phyloP scores from a whole-genome alignment of 768 basidiomycete species.

The Rhizopogon roseolus region DNA sequence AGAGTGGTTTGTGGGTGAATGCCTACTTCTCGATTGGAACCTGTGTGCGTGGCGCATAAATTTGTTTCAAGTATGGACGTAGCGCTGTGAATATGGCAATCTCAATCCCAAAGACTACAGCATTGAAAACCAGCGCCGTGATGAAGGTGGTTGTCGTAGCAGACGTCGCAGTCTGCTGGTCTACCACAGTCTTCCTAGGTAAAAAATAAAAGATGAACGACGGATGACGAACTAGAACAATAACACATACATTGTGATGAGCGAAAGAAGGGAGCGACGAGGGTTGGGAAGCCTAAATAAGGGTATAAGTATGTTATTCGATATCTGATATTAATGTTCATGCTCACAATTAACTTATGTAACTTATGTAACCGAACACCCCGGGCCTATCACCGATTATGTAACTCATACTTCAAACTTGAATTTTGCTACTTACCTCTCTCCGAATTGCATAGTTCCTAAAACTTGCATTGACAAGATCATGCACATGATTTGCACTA shows the following conservation, averaged over 20 bases:
- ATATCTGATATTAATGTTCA: too few relatives aligned
- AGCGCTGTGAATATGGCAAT: constrained; percentile 77
- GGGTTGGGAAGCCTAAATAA: too few relatives aligned
- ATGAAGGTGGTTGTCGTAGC: constrained; percentile 78
- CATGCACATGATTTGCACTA: neutral
- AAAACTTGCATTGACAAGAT: neutral
- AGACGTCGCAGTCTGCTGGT: constrained; percentile 32
- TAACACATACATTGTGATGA: constrained; percentile 16
- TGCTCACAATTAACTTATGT: too few relatives aligned
- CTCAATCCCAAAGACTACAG: constrained; percentile 64
- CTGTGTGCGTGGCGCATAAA: constrained; percentile 88
- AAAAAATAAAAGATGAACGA: neutral
- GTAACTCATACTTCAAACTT: too few relatives aligned
- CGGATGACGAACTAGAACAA: neutral
- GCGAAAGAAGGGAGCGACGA: neutral
- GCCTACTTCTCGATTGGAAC: constrained; percentile 41
- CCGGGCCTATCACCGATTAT: too few relatives aligned
- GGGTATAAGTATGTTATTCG: too few relatives aligned
- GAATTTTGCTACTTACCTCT: too few relatives aligned
- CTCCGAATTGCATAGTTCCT: too few relatives aligned
- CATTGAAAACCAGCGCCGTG: constrained; percentile 84
- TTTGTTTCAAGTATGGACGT: constrained; percentile 77
- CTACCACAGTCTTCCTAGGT: constrained; percentile 5
- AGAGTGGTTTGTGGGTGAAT: neutral
- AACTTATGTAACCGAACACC: too few relatives aligned